phyloP scores from a whole-genome alignment of 73 alveolate genomes.

The Effrenium voratum region DNA sequence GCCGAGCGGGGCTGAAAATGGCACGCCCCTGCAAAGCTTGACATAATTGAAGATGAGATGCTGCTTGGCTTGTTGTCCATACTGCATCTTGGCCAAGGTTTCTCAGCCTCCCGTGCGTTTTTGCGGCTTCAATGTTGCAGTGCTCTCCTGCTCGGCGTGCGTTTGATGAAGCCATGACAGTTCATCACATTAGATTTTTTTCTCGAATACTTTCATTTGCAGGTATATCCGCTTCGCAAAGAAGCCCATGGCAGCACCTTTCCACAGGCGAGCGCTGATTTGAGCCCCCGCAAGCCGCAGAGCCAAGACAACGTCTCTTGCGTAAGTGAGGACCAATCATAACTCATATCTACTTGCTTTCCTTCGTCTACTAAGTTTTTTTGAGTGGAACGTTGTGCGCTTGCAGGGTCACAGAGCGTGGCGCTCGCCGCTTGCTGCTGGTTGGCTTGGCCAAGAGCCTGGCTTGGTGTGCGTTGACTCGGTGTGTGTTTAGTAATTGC shows the following conservation, averaged over 20 bases:
- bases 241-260: slow-evolving; percentile 90
- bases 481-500: neutral
- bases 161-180: too few relatives aligned
- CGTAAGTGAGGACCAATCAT: neutral
- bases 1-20: too few relatives aligned
- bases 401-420: slow-evolving; percentile 65
- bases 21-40: too few relatives aligned
- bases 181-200: too few relatives aligned
- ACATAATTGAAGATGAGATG: too few relatives aligned
- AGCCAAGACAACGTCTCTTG: neutral
- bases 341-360: too few relatives aligned
- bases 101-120: slow-evolving; percentile 62
- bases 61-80: neutral
- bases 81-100: neutral
- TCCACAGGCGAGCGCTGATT: slow-evolving; percentile 38
- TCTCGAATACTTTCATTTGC: neutral
- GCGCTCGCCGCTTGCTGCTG: slow-evolving; percentile 66
- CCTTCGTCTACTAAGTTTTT: too few relatives aligned
- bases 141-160: too few relatives aligned
- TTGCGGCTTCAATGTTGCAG: slow-evolving; percentile 66
- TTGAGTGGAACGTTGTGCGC: neutral
- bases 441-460: slow-evolving; percentile 24
- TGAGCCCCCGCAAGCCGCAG: neutral
- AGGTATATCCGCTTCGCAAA: slow-evolving; percentile 83
- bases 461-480: neutral